Percentiles rank a stretch among this genome's conserved stretches.
Conservation (phyloP, 2,329 filamentous ascomycete species). For the Aspergillus intermedius region DNA sequence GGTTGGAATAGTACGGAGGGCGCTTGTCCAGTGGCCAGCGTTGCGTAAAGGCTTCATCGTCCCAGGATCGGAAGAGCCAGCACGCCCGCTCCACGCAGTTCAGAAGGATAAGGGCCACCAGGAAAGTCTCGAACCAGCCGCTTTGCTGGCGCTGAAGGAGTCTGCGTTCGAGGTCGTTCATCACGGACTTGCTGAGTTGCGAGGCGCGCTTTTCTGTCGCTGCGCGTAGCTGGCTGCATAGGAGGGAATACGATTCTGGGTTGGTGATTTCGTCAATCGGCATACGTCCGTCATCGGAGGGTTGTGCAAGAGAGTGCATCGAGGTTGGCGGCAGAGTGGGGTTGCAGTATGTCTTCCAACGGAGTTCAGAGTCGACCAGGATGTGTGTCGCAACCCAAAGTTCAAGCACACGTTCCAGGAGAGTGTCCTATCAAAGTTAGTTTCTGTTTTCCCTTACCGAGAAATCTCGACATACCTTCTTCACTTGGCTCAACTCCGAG, state of each 20-base stretch:
- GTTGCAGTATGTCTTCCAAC: conserved; percentile 47
- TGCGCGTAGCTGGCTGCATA: conserved; percentile 50
- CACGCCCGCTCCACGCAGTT: conserved; percentile 56
- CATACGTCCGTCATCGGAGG: conserved; percentile 34
- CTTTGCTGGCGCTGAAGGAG: conserved; percentile 53
- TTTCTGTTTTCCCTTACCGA: conserved; percentile 7
- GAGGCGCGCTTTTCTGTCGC: conserved; percentile 51
- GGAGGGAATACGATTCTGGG: conserved; percentile 42
- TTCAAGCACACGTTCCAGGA: conserved; percentile 48
- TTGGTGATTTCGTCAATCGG: conserved; percentile 35
- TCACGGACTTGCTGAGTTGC: conserved; percentile 47
- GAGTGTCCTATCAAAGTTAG: conserved; percentile 30
- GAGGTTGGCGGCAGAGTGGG: conserved; percentile 33
- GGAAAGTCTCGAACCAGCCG: conserved; percentile 53
- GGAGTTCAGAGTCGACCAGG: conserved; percentile 44
- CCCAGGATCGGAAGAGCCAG: conserved; percentile 52
- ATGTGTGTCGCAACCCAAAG: conserved; percentile 53
- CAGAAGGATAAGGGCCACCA: conserved; percentile 53
- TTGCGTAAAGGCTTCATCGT: conserved; percentile 32
- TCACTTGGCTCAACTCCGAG: conserved; percentile 30
- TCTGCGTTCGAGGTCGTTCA: conserved; percentile 56
- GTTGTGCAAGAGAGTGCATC: conserved; percentile 30
- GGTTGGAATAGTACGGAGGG: conserved; percentile 47
- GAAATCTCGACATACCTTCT: conserved; percentile 25
- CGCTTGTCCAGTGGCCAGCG: conserved; percentile 51